phyloP scores from a whole-genome alignment of 345 rosid species.

The Linum lewisii region DNA sequence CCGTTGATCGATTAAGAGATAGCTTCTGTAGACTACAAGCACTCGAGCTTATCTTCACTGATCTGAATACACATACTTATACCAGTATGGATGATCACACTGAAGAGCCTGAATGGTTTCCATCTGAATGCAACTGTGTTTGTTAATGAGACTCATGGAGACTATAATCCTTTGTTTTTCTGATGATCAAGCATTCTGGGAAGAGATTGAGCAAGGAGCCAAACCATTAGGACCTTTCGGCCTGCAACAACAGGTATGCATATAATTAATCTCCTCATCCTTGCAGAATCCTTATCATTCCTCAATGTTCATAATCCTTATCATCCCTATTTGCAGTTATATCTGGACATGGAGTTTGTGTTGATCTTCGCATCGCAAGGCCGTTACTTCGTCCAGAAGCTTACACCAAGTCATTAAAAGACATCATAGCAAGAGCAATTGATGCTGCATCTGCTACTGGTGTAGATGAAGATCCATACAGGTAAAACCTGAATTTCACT shows the following conservation, averaged over 20 bases:
- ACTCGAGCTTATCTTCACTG: conserved; percentile 69
- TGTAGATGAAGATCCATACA: conserved; percentile 61
- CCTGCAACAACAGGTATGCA: conserved; percentile 81
- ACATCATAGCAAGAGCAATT: conserved; percentile 72
- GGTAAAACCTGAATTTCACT: conserved; percentile 32
- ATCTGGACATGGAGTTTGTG: conserved; percentile 89
- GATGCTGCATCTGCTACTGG: conserved; percentile 64
- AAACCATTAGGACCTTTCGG: conserved; percentile 72
- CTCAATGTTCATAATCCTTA: too few species aligned
- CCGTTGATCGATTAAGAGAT: conserved; percentile 73
- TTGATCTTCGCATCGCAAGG: conserved; percentile 82
- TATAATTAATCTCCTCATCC: too few species aligned
- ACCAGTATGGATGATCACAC: conserved; percentile 42
- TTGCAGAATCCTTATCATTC: too few species aligned
- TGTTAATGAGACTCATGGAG: too few species aligned
- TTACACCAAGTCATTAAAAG: conserved; percentile 80
- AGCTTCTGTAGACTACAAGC: conserved; percentile 90
- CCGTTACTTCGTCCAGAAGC: conserved; percentile 68
- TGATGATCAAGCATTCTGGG: too few species aligned
- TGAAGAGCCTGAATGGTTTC: conserved; percentile 83
- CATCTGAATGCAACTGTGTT: conserved; percentile 74
- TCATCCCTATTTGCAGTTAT: too few species aligned
- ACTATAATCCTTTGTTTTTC: too few species aligned
- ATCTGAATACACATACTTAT: conserved; percentile 50
- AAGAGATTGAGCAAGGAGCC: too few species aligned